Evolutionary conservation across 176 grass and related monocot species (phyloP).

Genomic region (Juncus inflexus): DNA sequence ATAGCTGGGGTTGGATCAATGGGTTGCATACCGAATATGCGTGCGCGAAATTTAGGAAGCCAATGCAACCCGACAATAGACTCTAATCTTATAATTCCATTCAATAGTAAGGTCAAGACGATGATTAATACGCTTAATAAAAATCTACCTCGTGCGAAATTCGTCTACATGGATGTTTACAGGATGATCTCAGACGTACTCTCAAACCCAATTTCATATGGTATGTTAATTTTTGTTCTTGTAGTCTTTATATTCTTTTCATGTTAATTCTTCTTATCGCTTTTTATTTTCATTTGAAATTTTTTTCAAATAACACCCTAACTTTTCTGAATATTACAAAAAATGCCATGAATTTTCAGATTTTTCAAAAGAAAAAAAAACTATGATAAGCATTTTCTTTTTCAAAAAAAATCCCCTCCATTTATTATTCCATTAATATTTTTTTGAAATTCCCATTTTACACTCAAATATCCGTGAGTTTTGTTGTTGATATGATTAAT

Average conservation of each 20-base stretch:
- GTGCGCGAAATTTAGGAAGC: slow-evolving; percentile 37
- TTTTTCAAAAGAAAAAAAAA: neutral
- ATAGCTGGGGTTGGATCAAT: slow-evolving; percentile 75
- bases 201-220: slow-evolving; percentile 50
- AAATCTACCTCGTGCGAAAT: slow-evolving; percentile 53
- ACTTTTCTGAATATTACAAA: neutral
- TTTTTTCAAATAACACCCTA: neutral
- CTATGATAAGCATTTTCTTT: neutral
- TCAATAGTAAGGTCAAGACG: slow-evolving; percentile 66
- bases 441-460: no score
- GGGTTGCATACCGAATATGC: slow-evolving; percentile 93
- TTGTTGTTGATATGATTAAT: no score
- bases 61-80: slow-evolving; percentile 76
- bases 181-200: slow-evolving; percentile 73
- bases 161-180: slow-evolving; percentile 84
- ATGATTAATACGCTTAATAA: slow-evolving; percentile 65
- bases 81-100: slow-evolving; percentile 61
- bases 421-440: no score
- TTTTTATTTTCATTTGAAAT: neutral
- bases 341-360: neutral
- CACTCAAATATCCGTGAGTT: no score
- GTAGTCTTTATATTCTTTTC: neutral
- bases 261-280: neutral
- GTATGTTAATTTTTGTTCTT: slow-evolving; percentile 24
- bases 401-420: no score